These are phyloP conservation scores for Umbelopsis sp. DNA, from an alignment of 371 early-diverging fungal genomes.

Conservation along the genomic window DNA sequence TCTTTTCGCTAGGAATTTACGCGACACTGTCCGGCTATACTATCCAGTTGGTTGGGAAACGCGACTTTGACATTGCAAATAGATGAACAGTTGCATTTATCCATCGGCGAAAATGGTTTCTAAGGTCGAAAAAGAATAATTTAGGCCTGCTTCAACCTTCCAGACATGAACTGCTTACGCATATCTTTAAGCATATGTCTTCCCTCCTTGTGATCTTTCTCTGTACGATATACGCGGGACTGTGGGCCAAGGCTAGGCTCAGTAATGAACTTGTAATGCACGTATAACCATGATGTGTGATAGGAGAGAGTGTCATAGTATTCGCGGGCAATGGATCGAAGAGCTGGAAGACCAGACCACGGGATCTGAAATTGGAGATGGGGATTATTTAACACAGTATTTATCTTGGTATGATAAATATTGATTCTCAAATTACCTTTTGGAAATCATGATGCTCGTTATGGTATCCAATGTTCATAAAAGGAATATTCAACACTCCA, in stretches of 20 bases:
- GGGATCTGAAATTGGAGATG: slow-evolving; percentile 63
- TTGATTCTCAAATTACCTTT: slow-evolving; percentile 41
- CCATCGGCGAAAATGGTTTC: too few species aligned
- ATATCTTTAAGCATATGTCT: slow-evolving; percentile 53
- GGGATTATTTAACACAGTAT: too few species aligned
- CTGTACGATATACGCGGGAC: slow-evolving; percentile 77
- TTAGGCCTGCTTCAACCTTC: slow-evolving; percentile 25
- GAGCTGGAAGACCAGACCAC: slow-evolving; percentile 86
- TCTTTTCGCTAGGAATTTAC: too few species aligned
- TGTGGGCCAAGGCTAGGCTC: slow-evolving; percentile 78
- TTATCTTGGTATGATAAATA: too few species aligned
- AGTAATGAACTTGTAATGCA: slow-evolving; percentile 83
- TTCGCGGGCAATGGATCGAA: slow-evolving; percentile 84
- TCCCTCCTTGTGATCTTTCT: slow-evolving; percentile 72
- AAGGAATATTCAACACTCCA: slow-evolving; percentile 83
- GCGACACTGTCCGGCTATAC: too few species aligned
- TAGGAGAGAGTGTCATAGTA: slow-evolving; percentile 87
- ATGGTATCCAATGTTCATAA: slow-evolving; percentile 92
- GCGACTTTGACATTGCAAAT: too few species aligned
- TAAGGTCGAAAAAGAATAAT: not conserved
- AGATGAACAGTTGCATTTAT: too few species aligned
- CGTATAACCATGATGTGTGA: slow-evolving; percentile 90
- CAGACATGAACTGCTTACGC: slow-evolving; percentile 20
- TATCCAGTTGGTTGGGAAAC: too few species aligned
- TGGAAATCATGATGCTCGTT: slow-evolving; percentile 98